phyloP scores from a whole-genome alignment of 2,329 filamentous ascomycete species.

The Aspergillus brunneoviolaceus region DNA sequence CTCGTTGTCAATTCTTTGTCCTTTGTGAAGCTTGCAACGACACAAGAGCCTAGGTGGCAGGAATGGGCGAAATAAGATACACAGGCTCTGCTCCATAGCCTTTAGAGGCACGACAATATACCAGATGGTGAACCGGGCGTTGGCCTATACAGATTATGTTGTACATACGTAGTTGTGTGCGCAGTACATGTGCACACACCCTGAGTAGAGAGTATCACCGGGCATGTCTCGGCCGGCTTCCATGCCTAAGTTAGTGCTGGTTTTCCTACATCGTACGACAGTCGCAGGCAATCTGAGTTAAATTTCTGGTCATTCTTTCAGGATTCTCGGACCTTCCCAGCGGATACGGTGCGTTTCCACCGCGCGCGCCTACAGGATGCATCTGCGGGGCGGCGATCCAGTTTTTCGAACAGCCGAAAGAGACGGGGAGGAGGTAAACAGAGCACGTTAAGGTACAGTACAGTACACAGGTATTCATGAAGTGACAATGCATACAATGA shows the following conservation, averaged over 20 bases:
- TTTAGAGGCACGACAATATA: too few relatives aligned
- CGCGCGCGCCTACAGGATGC: not conserved
- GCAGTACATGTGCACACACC: not conserved
- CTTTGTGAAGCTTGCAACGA: not conserved
- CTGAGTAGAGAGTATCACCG: not conserved
- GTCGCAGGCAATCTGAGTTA: not conserved
- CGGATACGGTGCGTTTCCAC: not conserved
- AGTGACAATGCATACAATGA: not conserved
- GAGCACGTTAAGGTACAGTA: not conserved
- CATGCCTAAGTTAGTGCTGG: constrained; percentile 1
- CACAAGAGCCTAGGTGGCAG: not conserved
- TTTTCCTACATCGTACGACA: constrained; percentile 2
- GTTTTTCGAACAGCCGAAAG: not conserved
- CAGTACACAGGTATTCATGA: too few relatives aligned
- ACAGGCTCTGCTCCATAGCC: not conserved
- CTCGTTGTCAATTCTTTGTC: not conserved
- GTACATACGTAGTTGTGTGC: not conserved
- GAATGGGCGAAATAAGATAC: not conserved
- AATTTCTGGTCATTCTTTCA: not conserved
- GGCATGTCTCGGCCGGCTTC: constrained; percentile 1
- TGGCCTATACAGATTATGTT: too few relatives aligned
- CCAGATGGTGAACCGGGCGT: too few relatives aligned
- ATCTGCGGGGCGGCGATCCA: not conserved
- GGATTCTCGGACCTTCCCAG: not conserved
- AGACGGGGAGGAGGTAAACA: not conserved